Evolutionary conservation across 2,329 filamentous ascomycete species (phyloP).

Genomic region (Fusarium albosuccineum): DNA sequence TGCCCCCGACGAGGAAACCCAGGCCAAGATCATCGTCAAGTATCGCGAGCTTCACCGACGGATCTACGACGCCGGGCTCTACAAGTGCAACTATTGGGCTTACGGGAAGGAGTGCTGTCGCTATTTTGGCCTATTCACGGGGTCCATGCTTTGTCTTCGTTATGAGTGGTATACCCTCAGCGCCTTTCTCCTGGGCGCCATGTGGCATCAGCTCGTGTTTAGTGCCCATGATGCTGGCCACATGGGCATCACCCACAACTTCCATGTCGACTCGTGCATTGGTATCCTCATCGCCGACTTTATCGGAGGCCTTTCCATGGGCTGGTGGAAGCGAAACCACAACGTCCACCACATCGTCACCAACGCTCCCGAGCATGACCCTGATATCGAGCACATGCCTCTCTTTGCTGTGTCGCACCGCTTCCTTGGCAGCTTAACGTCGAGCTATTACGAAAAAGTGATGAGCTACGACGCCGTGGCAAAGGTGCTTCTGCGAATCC

Average conservation of each 20-base stretch:
- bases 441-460: constrained; percentile 85
- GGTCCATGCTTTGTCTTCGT: constrained; percentile 71
- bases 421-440: constrained; percentile 78
- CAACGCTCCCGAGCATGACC: constrained; percentile 94
- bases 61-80: constrained; percentile 81
- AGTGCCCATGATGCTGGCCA: constrained; percentile 95
- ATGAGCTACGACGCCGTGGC: constrained; percentile 84
- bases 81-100: constrained; percentile 83
- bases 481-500: constrained; percentile 76
- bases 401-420: constrained; percentile 90
- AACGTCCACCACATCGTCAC: constrained; percentile 98
- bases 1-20: constrained; percentile 77
- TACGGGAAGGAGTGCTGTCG: constrained; percentile 82
- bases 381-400: constrained; percentile 92
- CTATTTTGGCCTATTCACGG: constrained; percentile 73
- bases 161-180: constrained; percentile 77
- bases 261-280: constrained; percentile 84
- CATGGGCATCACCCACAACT: constrained; percentile 96
- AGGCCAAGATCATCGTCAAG: constrained; percentile 81
- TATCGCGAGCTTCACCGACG: constrained; percentile 83
- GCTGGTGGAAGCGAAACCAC: constrained; percentile 98
- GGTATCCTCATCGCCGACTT: constrained; percentile 93
- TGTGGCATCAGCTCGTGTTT: constrained; percentile 97
- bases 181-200: constrained; percentile 79
- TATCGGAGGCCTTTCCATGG: constrained; percentile 87